phyloP scores from a whole-genome alignment of 176 grass and related monocot species.

The Olyra latifolia region DNA sequence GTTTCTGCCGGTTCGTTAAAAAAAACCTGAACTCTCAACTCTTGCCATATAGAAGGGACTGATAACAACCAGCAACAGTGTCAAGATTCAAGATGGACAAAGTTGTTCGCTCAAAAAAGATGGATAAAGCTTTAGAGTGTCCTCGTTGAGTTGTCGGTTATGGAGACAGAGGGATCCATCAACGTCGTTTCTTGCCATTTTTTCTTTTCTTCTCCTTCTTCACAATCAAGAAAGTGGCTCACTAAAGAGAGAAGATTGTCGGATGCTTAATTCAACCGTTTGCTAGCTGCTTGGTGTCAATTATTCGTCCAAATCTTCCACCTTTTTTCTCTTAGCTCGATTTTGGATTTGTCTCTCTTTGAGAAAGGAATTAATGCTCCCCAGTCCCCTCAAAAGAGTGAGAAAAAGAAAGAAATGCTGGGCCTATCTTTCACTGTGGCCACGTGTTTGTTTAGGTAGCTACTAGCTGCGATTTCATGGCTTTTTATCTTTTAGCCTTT shows the following conservation, averaged over 20 bases:
- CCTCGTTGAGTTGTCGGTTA: not conserved
- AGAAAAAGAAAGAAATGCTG: not conserved
- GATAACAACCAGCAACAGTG: not conserved
- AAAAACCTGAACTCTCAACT: too few relatives aligned
- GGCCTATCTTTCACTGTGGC: not conserved
- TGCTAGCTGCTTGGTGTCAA: constrained; percentile 14
- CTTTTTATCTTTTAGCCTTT: not conserved
- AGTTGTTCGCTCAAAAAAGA: too few relatives aligned
- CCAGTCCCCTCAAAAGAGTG: too few relatives aligned
- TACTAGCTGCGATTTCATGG: not conserved
- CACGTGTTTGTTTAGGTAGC: not conserved
- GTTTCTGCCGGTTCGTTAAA: too few relatives aligned
- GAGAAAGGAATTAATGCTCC: not conserved
- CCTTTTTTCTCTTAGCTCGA: not conserved
- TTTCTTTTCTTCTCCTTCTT: not conserved
- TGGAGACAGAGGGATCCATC: constrained; percentile 9
- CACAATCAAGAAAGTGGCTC: not conserved
- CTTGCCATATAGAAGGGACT: not conserved
- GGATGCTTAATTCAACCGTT: constrained; percentile 5
- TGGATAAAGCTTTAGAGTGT: not conserved
- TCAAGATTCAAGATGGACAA: not conserved
- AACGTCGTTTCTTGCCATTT: not conserved
- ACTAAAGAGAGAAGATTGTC: not conserved
- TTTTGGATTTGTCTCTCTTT: constrained; percentile 15
- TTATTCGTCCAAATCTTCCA: constrained; percentile 3